phyloP scores from a whole-genome alignment of 805 yeast genomes.

The Clavispora asparagi region DNA sequence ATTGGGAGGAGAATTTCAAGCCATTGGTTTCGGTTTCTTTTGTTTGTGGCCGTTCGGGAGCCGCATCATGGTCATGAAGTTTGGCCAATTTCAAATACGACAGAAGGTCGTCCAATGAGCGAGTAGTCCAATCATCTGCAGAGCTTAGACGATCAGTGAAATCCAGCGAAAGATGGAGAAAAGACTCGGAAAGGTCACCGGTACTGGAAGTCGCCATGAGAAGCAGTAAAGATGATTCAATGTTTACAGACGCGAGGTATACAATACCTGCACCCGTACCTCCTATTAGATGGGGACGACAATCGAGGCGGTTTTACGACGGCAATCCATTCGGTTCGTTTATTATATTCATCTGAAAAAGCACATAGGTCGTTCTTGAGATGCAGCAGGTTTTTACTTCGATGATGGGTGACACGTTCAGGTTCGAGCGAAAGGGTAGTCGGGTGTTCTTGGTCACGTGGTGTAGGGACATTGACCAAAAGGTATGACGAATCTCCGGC shows the following conservation, averaged over 20 bases:
- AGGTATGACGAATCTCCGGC: too few relatives aligned
- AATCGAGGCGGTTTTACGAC: neutral
- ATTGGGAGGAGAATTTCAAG: constrained; percentile 3
- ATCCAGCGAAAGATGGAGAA: constrained; percentile 23
- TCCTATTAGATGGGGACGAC: neutral
- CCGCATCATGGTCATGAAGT: constrained; percentile 9
- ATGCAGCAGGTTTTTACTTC: too few relatives aligned
- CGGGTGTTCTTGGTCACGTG: too few relatives aligned
- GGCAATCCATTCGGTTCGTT: too few relatives aligned
- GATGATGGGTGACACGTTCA: too few relatives aligned
- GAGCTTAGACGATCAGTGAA: constrained; percentile 12
- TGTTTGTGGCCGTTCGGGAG: neutral
- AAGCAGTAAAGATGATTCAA: neutral
- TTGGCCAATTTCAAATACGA: constrained; percentile 13
- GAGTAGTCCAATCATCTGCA: constrained; percentile 2
- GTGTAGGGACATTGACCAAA: too few relatives aligned
- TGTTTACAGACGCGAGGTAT: neutral
- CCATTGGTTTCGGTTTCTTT: neutral
- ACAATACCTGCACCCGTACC: neutral
- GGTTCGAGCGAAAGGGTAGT: too few relatives aligned
- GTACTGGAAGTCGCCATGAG: constrained; percentile 5
- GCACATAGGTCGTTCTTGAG: too few relatives aligned
- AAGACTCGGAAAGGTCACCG: constrained; percentile 24
- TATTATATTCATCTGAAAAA: too few relatives aligned
- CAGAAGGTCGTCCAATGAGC: constrained; percentile 3